Evolutionary conservation across 2,329 filamentous ascomycete genomes (phyloP).

Genomic region (Lasiodiplodia theobromae): DNA sequence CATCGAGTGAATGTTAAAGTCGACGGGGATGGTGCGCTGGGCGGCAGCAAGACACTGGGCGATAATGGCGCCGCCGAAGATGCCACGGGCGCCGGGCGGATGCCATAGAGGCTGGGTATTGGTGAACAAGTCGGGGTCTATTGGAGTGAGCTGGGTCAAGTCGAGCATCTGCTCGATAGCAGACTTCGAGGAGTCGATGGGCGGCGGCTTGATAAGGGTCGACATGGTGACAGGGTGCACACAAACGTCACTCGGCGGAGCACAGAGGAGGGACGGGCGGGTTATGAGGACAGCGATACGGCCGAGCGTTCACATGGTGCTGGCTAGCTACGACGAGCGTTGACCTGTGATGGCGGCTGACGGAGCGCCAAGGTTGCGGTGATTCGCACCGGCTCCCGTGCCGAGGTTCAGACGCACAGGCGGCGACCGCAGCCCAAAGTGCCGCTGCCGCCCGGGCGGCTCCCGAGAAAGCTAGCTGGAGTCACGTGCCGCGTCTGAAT

Average conservation of each 20-base stretch:
- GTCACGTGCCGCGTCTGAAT: neutral
- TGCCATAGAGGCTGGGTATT: conserved; percentile 94
- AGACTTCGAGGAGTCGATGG: conserved; percentile 73
- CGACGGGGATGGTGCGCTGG: conserved; percentile 80
- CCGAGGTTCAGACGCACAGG: conserved; percentile 20
- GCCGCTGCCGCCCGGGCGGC: conserved; percentile 8
- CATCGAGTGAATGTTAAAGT: conserved; percentile 92
- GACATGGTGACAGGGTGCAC: conserved; percentile 40
- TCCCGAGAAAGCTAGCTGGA: neutral
- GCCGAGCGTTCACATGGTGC: conserved; percentile 22
- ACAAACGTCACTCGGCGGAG: neutral
- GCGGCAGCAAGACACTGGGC: conserved; percentile 89
- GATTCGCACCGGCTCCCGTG: neutral
- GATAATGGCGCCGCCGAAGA: conserved; percentile 93
- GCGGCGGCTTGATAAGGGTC: conserved; percentile 78
- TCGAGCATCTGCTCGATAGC: conserved; percentile 90
- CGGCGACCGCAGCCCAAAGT: neutral
- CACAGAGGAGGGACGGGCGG: neutral
- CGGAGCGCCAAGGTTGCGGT: neutral
- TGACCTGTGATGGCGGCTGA: neutral
- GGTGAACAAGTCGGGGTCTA: conserved; percentile 89
- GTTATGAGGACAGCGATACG: neutral
- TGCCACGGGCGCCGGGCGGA: conserved; percentile 86
- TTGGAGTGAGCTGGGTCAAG: conserved; percentile 77
- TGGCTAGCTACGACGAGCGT: neutral